These are phyloP conservation scores for Quercus tomentella DNA, from an alignment of 331 rosid species.

Conservation along the genomic window DNA sequence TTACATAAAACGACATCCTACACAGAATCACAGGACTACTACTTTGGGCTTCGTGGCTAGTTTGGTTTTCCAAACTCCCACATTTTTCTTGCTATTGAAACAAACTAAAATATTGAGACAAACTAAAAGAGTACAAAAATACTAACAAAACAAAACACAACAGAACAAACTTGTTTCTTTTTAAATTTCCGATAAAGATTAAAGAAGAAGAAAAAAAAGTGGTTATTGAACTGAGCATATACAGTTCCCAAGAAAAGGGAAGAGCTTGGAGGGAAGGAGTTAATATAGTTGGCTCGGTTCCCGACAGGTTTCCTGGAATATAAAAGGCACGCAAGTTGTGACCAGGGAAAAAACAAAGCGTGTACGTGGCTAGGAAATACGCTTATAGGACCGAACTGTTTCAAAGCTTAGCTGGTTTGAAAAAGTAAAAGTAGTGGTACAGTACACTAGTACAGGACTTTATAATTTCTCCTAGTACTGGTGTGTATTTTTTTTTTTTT, in stretches of 20 bases:
- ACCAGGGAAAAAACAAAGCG: no score
- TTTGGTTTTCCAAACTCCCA: background rate
- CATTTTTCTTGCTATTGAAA: background rate
- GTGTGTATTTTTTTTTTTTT: no score
- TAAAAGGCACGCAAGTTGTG: background rate
- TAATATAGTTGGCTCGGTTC: background rate
- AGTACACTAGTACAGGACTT: no score
- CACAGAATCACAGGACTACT: background rate
- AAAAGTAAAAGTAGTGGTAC: no score
- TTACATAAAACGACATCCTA: background rate
- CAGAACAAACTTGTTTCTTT: background rate
- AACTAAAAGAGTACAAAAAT: no score
- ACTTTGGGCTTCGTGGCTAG: background rate
- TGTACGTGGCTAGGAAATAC: no score
- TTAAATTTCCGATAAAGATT: background rate
- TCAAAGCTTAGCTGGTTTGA: no score
- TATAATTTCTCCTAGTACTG: no score
- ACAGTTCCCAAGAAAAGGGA: background rate
- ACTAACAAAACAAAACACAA: background rate
- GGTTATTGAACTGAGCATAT: background rate
- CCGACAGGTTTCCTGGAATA: conserved; percentile 3
- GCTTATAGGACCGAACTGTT: no score
- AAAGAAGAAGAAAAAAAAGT: background rate
- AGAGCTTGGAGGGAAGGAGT: background rate
- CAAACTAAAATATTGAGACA: background rate